These are phyloP conservation scores for Phytopythium montanum DNA, from an alignment of 352 stramenopile species.

Conservation along the genomic window DNA sequence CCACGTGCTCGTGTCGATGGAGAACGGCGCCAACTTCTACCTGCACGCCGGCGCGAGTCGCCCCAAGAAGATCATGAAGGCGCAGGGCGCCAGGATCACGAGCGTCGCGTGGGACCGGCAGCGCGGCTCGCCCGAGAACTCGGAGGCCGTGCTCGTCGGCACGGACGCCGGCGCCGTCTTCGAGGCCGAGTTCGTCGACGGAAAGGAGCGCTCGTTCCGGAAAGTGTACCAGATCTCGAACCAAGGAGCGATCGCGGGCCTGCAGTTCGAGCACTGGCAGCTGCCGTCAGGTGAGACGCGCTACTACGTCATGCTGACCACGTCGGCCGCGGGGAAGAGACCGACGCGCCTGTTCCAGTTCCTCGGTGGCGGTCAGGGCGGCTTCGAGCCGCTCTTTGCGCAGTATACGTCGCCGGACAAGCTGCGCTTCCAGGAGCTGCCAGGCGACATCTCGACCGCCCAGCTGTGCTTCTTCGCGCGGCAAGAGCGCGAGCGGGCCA, in stretches of 20 bases:
- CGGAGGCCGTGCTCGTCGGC: constrained; percentile 73
- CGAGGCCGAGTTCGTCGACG: constrained; percentile 80
- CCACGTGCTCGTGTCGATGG: constrained; percentile 83
- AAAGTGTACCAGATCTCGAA: constrained; percentile 90
- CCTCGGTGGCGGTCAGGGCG: constrained; percentile 51
- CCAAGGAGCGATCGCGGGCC: constrained; percentile 73
- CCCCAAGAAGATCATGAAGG: constrained; percentile 86
- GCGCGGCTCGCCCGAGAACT: constrained; percentile 47
- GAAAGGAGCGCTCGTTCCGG: constrained; percentile 84
- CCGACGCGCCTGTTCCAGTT: constrained; percentile 93
- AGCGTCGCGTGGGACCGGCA: constrained; percentile 84
- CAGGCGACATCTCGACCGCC: constrained; percentile 77
- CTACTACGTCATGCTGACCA: constrained; percentile 83
- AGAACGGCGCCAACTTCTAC: constrained; percentile 88
- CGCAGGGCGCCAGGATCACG: constrained; percentile 68
- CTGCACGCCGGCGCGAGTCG: constrained; percentile 68
- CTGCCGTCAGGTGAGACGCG: constrained; percentile 44
- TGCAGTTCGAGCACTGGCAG: constrained; percentile 83
- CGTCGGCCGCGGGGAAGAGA: constrained; percentile 76
- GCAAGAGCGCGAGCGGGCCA: constrained; percentile 73
- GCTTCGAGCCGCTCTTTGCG: constrained; percentile 84
- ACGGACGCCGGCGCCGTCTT: constrained; percentile 77
- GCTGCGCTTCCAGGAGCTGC: constrained; percentile 89
- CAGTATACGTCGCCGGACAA: constrained; percentile 77
- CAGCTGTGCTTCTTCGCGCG: constrained; percentile 79